A percentile compares a stretch with the other conserved stretches of the same genome.
Evolutionary conservation across 352 stramenopile species (phyloP).

Genomic region (Phytophthora pluvialis): DNA sequence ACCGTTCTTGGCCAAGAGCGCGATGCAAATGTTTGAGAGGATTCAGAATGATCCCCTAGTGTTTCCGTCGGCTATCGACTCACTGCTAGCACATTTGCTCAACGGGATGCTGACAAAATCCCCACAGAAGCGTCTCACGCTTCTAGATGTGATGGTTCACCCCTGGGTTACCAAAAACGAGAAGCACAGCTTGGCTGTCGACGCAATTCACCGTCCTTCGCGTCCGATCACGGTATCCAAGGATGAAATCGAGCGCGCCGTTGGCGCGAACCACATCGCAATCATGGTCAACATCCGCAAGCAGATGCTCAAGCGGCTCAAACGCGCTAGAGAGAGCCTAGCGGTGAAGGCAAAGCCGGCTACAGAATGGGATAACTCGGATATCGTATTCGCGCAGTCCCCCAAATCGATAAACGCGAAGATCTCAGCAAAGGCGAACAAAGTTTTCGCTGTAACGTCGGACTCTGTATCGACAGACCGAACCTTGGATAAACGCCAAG

Average conservation of each 20-base stretch:
- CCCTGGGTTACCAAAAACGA: conserved; percentile 84
- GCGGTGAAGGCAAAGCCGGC: conserved; percentile 10
- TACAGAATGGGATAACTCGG: conserved; percentile 22
- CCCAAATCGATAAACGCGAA: conserved; percentile 23
- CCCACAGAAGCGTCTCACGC: conserved; percentile 57
- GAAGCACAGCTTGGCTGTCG: conserved; percentile 33
- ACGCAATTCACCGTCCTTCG: conserved; percentile 28
- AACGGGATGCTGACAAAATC: conserved; percentile 73
- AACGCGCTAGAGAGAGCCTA: conserved; percentile 45
- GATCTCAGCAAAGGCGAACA: conserved; percentile 32
- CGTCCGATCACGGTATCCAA: conserved; percentile 67
- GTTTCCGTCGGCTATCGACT: conserved; percentile 63
- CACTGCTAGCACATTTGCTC: conserved; percentile 62
- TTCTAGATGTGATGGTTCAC: conserved; percentile 76
- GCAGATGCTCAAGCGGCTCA: conserved; percentile 71
- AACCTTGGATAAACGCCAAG: conserved; percentile 27
- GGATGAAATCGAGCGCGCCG: conserved; percentile 81
- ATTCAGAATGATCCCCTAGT: conserved; percentile 84
- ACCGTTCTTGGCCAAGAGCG: conserved; percentile 90
- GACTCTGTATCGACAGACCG: conserved; percentile 3
- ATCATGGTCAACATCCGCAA: conserved; percentile 76
- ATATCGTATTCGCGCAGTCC: conserved; percentile 11
- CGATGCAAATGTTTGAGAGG: conserved; percentile 88
- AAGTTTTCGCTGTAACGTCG: conserved; percentile 34
- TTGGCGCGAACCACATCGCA: conserved; percentile 58